These are phyloP conservation scores for Onygenales sp. DNA, from an alignment of 2,329 filamentous ascomycete species.

Conservation along the genomic window DNA sequence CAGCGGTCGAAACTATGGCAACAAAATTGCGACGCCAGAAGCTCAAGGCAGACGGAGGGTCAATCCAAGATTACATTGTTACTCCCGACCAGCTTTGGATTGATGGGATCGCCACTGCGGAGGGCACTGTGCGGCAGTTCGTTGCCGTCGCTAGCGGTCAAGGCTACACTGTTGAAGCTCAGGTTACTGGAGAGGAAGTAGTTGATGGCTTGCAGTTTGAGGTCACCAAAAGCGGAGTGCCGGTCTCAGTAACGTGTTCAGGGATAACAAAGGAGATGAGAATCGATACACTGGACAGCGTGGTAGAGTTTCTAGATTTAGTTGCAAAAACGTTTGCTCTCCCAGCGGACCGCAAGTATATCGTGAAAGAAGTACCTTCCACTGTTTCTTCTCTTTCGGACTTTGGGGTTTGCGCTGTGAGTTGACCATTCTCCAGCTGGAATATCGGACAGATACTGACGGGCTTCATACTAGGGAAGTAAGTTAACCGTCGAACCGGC, in stretches of 20 bases:
- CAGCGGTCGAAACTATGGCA: constrained; percentile 15
- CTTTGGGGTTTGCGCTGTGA: background rate
- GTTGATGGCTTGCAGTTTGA: constrained; percentile 38
- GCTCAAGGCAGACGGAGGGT: constrained; percentile 7
- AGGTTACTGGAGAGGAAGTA: constrained; percentile 35
- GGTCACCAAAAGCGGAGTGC: constrained; percentile 23
- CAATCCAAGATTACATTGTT: constrained; percentile 37
- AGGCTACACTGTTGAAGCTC: constrained; percentile 38
- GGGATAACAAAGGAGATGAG: background rate
- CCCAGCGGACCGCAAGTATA: background rate
- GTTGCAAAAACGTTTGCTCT: background rate
- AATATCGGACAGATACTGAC: background rate
- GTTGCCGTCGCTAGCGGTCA: constrained; percentile 36
- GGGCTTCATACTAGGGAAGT: background rate
- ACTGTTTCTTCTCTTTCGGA: background rate
- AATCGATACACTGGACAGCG: background rate
- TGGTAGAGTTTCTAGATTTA: background rate
- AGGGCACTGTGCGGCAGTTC: constrained; percentile 37
- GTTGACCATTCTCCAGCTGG: background rate
- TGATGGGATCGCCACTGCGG: constrained; percentile 29
- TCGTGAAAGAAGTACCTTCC: background rate
- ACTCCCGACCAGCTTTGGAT: constrained; percentile 32
- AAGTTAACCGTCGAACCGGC: background rate
- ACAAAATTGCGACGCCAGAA: constrained; percentile 13
- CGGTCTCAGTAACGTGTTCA: background rate